Base-by-base conservation (phyloP, 192 early-diverging fungal genomes). In the Entomortierella chlamydospora region DNA sequence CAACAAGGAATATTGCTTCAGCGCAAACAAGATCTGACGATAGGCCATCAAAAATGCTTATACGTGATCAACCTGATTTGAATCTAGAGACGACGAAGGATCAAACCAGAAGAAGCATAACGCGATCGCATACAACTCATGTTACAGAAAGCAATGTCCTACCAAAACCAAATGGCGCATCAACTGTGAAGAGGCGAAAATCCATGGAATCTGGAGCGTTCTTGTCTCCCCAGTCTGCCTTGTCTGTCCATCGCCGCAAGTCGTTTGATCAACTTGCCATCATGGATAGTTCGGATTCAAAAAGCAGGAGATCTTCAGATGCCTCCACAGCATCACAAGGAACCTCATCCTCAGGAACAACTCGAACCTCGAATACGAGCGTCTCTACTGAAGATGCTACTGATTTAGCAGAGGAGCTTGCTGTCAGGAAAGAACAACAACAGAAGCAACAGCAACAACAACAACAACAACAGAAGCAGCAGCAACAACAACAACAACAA, bases 191-290 rank as follows among this genome's bases (percentile, higher is more conserved):
- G 29, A 37, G 76, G 20, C 67, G 76, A 31, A 57, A 59, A 52
- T 79, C 76, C 1, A 79, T 79, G 76, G 76, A 70, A 39, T 79
- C 76, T 1, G 68, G 47, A 8, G 68, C 26, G 10, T 52, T 79
- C 26, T 18, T 79, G 20, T 70, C 76, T 1, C 68, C 68, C 4
- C 49, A 59, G 2, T 47, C 63, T 33, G 67, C 67, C 4, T 10
- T 39, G 39, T 31, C 61, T 7, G 20, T 70, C 51, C 22, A 22
- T 58, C 76, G 76, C 4, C 76, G 76, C 56, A 79, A 70, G 51
- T 79, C 76, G 13, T 66, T 79, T 54, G 76, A 79, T 4, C 67
- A 66, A 1, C 41, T 70, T 12, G 29, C 50, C 2, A 70, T 55
- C 20, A 20, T 70, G 30, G 53, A 11, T 4, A 26, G 39, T 4